These are phyloP conservation scores for Leishmania tropica DNA, from an alignment of 208 protist genomes.

Conservation along the genomic window DNA sequence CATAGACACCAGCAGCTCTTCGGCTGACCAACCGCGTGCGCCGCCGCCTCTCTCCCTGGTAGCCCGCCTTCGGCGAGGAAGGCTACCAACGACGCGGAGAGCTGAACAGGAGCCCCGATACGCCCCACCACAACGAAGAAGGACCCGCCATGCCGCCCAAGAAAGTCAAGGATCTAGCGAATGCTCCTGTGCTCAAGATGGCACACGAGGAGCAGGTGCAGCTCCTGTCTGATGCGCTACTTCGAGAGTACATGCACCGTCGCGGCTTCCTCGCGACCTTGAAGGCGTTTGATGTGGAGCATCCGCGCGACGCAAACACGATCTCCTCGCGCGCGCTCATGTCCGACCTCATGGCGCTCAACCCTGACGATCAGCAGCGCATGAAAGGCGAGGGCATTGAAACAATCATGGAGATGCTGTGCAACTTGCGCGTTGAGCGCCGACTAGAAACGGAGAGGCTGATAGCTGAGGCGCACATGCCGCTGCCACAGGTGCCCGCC, in stretches of 20 bases:
- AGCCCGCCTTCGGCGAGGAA: background rate
- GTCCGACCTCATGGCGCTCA: slow-evolving; percentile 85
- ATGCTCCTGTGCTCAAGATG: slow-evolving; percentile 69
- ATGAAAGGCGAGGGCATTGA: slow-evolving; percentile 80
- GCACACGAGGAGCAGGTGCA: slow-evolving; percentile 81
- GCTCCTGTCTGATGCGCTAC: slow-evolving; percentile 81
- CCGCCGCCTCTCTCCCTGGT: background rate
- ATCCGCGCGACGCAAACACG: slow-evolving; percentile 75
- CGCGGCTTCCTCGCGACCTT: slow-evolving; percentile 84
- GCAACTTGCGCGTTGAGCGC: slow-evolving; percentile 76
- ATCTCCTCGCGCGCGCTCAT: slow-evolving; percentile 89
- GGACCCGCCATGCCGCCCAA: slow-evolving; percentile 52
- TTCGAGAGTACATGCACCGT: slow-evolving; percentile 93
- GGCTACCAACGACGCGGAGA: background rate
- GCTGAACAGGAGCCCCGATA: background rate
- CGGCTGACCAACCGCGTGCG: background rate
- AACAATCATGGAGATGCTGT: slow-evolving; percentile 94
- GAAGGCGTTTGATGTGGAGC: slow-evolving; percentile 82
- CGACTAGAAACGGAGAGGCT: slow-evolving; percentile 55
- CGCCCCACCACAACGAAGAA: background rate
- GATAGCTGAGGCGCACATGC: slow-evolving; percentile 33
- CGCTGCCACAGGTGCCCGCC: slow-evolving; percentile 55
- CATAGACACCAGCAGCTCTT: slow-evolving; percentile 10
- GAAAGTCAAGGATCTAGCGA: slow-evolving; percentile 51
- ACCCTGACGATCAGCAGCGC: slow-evolving; percentile 39